Conservation (phyloP, 2,329 filamentous ascomycete species). For the Diaporthe batatas region DNA sequence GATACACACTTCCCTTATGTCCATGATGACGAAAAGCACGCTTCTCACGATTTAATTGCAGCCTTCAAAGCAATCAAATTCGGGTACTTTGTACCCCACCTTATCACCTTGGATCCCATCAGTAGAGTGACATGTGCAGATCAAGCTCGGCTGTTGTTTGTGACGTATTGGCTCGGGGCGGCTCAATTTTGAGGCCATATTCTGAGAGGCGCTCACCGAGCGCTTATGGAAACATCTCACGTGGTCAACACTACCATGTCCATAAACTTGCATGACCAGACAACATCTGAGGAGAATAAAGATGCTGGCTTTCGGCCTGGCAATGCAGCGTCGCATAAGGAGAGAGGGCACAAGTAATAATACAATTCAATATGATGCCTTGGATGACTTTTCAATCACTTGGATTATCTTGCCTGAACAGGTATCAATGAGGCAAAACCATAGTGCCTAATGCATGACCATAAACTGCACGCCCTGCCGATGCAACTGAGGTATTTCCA, state of each 20-base stretch:
- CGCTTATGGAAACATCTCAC: not conserved
- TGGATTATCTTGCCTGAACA: conserved; percentile 31
- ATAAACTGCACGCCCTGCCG: conserved; percentile 35
- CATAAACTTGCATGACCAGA: not conserved
- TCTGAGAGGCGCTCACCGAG: not conserved
- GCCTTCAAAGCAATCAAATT: not conserved
- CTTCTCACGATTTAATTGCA: not conserved
- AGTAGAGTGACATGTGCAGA: not conserved
- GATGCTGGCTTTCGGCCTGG: not conserved
- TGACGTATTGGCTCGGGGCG: too few relatives aligned
- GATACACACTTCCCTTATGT: not conserved
- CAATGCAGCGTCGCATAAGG: not conserved
- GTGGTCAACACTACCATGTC: not conserved
- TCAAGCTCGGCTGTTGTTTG: not conserved
- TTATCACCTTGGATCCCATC: too few relatives aligned
- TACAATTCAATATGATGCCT: not conserved
- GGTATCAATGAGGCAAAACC: conserved; percentile 33
- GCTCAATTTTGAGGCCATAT: not conserved
- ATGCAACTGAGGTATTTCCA: conserved; percentile 36
- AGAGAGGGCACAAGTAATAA: not conserved
- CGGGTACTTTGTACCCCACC: not conserved
- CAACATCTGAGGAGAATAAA: not conserved
- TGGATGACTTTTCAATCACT: conserved; percentile 11
- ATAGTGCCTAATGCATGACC: conserved; percentile 33
- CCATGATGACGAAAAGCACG: not conserved